Evolutionary conservation across 23 red algal species (phyloP), one percentile per base, ranked within the genome.

Genomic region (Agarophyton chilense): DNA sequence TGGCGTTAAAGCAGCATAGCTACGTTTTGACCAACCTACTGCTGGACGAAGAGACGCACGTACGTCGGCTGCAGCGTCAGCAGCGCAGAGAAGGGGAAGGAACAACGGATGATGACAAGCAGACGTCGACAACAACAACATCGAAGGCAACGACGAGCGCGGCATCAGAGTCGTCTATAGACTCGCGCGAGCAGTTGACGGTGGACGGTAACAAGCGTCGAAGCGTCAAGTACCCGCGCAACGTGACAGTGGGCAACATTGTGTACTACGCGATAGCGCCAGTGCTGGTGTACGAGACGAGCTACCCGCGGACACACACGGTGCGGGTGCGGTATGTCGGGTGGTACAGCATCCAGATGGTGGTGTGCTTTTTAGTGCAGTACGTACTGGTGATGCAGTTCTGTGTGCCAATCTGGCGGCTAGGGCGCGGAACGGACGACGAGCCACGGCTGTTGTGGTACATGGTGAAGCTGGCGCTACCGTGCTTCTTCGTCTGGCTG

Each of bases 221-320:
- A 14, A 46, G 55, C 28, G 67, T 89, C n/a, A 80, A 80, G 28
- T 89, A 89, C 71, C 95, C 95, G 24, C 79, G 81, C 46, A 94
- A 94, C 68, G 91, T 98, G 28, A 98, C 72, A 10, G 56, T 90
- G 13, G 19, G 65, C 9, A 81, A 98, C 33, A 93, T 91, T 34
- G 14, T 73, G 7, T 98, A 94, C 89, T 98, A 94, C 62, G 80
- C 93, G 18, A 86, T 88, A 24, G 90, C 91, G 41, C 95, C 95
- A 4, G 93, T 91, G 35, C 71, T 98, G 55, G 90, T 94, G 34
- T 98, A 98, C 79, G 95, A 98, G 72, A 94, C 82, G 46, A 83
- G 39, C 51, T 98, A 98, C 72, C 95, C 95, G 49, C 77, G 95
- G 24, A 94, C 95, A 10, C 22, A 56, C 14, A 34, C 34, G 10